Conservation (phyloP, 1,139 yeast species). For the Komagataea norvegica region DNA sequence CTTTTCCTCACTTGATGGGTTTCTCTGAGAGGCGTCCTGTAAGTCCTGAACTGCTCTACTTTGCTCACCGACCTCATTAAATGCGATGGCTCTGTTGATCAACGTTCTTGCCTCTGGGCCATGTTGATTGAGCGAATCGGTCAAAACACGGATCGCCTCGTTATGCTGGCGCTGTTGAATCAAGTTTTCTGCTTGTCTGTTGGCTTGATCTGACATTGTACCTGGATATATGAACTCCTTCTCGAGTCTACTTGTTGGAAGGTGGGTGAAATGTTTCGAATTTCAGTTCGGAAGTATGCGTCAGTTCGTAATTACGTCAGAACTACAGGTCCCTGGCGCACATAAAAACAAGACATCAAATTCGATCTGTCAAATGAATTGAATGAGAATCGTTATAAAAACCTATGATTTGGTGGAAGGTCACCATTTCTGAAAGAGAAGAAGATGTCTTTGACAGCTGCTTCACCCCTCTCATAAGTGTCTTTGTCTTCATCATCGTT, state of each 20-base stretch:
- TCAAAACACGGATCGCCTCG: conserved; percentile 14
- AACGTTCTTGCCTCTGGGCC: conserved; percentile 20
- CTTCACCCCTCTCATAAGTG: background rate
- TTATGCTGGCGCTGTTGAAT: conserved; percentile 14
- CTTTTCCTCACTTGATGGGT: conserved; percentile 19
- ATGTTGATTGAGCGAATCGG: conserved; percentile 12
- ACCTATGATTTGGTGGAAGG: too few species aligned
- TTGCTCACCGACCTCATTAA: conserved; percentile 15
- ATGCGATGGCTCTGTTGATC: conserved; percentile 22
- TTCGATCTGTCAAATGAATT: too few species aligned
- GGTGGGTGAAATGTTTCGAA: background rate
- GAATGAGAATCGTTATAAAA: too few species aligned
- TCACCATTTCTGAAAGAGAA: background rate
- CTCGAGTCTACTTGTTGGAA: background rate
- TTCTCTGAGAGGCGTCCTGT: conserved; percentile 19
- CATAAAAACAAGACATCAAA: too few species aligned
- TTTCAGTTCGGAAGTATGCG: too few species aligned
- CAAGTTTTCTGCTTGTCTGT: conserved; percentile 18
- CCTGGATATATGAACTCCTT: background rate
- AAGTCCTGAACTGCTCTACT: conserved; percentile 22
- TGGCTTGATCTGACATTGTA: conserved; percentile 15
- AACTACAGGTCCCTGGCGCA: too few species aligned
- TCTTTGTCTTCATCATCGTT: background rate
- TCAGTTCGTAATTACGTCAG: too few species aligned
- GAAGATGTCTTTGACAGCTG: background rate